phyloP scores from a whole-genome alignment of 169 alveolate species.

The Toxoplasma gondii region DNA sequence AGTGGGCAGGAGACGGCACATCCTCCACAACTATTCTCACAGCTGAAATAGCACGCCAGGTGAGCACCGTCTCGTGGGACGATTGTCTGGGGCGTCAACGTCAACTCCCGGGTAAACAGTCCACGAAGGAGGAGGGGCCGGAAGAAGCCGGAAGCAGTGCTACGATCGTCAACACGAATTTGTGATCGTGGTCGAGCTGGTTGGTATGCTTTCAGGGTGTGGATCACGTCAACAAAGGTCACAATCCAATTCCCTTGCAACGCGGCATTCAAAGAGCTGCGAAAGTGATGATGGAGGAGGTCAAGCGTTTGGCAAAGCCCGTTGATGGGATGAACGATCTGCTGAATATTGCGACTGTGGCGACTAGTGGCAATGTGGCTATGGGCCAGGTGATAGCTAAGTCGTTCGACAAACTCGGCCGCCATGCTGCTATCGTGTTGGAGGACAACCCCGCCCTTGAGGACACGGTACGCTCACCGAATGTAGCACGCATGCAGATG shows the following conservation, averaged over 20 bases:
- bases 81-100: background rate
- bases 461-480: slow-evolving; percentile 71
- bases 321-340: slow-evolving; percentile 84
- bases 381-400: slow-evolving; percentile 89
- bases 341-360: slow-evolving; percentile 87
- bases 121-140: too few relatives aligned
- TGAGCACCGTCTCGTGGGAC: background rate
- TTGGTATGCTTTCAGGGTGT: slow-evolving; percentile 76
- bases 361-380: slow-evolving; percentile 86
- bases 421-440: slow-evolving; percentile 86
- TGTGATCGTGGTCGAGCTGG: background rate
- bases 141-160: background rate
- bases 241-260: slow-evolving; percentile 87
- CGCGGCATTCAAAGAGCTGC: slow-evolving; percentile 88
- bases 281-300: slow-evolving; percentile 84
- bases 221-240: slow-evolving; percentile 87
- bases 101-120: background rate
- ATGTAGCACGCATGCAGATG: background rate
- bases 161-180: background rate
- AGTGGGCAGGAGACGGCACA: slow-evolving; percentile 92
- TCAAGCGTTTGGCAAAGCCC: slow-evolving; percentile 83
- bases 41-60: slow-evolving; percentile 83
- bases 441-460: slow-evolving; percentile 89
- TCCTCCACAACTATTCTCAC: slow-evolving; percentile 90
- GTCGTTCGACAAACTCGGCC: slow-evolving; percentile 88